Evolutionary conservation across 73 alveolate genomes (phyloP).

Genomic region (Halteria grandinella): DNA sequence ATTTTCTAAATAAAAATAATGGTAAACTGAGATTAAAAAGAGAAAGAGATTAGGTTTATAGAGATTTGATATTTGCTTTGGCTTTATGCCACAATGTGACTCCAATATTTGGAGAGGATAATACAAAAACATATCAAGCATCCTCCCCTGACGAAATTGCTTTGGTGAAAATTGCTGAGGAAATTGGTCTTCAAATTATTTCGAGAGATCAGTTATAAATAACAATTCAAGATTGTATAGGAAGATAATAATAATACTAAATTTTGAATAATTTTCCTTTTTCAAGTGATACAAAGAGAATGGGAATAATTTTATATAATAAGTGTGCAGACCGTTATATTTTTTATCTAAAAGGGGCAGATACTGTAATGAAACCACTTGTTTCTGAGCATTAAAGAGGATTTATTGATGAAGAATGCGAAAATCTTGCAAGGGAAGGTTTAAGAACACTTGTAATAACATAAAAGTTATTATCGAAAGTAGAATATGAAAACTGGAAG

Average conservation of each 20-base stretch:
- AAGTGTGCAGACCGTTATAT: slow-evolving; percentile 55
- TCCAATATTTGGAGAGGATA: slow-evolving; percentile 66
- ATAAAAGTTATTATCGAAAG: slow-evolving; percentile 61
- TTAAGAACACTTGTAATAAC: slow-evolving; percentile 89
- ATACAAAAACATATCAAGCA: slow-evolving; percentile 79
- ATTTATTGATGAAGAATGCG: slow-evolving; percentile 88
- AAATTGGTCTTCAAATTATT: slow-evolving; percentile 73
- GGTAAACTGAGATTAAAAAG: too few species aligned
- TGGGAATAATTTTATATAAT: slow-evolving; percentile 92
- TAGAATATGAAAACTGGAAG: slow-evolving; percentile 70
- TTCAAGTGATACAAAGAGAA: slow-evolving; percentile 92
- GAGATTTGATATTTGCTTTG: slow-evolving; percentile 75
- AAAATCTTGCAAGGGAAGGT: slow-evolving; percentile 92
- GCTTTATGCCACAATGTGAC: slow-evolving; percentile 79
- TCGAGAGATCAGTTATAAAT: slow-evolving; percentile 58
- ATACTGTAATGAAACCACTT: slow-evolving; percentile 79
- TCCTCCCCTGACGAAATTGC: slow-evolving; percentile 95
- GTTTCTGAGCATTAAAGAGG: slow-evolving; percentile 77
- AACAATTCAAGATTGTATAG: slow-evolving; percentile 45
- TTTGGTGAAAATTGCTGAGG: slow-evolving; percentile 83
- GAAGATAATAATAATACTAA: slow-evolving; percentile 47
- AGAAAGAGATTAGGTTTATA: slow-evolving; percentile 56
- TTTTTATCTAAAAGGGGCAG: slow-evolving; percentile 93
- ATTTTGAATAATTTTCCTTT: slow-evolving; percentile 92
- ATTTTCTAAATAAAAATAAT: too few species aligned